Evolutionary conservation across 2,329 filamentous ascomycete genomes (phyloP).

Genomic region (Cordyceps tenuipes): DNA sequence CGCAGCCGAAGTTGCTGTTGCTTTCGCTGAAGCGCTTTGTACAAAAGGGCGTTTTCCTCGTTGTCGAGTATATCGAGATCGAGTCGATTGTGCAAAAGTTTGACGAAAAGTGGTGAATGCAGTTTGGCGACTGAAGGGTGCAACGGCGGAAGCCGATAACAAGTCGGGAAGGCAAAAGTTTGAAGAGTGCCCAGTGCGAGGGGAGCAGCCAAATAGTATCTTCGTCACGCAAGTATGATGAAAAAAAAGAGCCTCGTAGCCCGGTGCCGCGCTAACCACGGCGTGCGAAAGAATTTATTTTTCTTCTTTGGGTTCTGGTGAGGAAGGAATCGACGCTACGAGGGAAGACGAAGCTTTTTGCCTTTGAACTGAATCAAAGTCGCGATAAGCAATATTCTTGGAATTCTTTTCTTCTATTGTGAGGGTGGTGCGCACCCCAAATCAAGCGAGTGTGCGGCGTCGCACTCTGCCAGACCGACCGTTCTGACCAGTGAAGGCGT

Average conservation of each 20-base stretch:
- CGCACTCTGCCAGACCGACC: constrained; percentile 26
- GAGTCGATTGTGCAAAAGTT: constrained; percentile 39
- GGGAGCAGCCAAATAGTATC: background rate
- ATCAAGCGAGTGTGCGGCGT: constrained; percentile 14
- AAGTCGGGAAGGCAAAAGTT: background rate
- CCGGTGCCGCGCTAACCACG: background rate
- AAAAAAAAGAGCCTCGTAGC: background rate
- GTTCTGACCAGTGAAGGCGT: constrained; percentile 55
- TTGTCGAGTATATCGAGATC: constrained; percentile 23
- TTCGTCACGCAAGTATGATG: constrained; percentile 3
- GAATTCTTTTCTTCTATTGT: background rate
- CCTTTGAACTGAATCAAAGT: background rate
- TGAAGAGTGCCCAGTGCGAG: background rate
- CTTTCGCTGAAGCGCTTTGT: constrained; percentile 24
- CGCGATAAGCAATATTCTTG: constrained; percentile 2
- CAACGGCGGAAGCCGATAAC: background rate
- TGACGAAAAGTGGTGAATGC: constrained; percentile 65
- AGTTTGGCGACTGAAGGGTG: constrained; percentile 44
- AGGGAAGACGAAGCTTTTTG: background rate
- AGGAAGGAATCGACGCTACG: constrained; percentile 3
- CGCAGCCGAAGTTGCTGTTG: constrained; percentile 25
- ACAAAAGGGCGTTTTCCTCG: constrained; percentile 13
- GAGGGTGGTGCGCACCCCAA: constrained; percentile 1
- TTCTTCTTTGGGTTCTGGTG: constrained; percentile 6
- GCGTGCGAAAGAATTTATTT: background rate